Evolutionary conservation across 345 rosid genomes (phyloP).

Genomic region (Eutrema yunnanense): DNA sequence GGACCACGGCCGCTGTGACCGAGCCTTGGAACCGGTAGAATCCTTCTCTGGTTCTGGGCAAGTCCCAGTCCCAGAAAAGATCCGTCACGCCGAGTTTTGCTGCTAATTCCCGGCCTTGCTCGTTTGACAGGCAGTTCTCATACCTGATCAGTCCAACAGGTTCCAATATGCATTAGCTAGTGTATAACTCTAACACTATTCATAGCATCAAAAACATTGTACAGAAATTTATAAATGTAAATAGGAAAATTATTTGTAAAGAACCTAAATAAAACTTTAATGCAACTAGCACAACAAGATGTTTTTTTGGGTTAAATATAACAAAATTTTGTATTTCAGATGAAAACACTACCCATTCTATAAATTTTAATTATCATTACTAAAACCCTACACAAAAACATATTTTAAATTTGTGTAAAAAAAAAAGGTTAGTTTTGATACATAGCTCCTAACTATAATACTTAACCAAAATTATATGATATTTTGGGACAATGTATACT

Average conservation of each 20-base stretch:
- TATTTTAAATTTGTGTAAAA: not conserved
- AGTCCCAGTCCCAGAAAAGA: slow-evolving; percentile 98
- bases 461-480: not conserved
- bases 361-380: not conserved
- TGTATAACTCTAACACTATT: not conserved
- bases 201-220: not conserved
- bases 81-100: slow-evolving; percentile 59
- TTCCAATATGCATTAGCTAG: not conserved
- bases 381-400: not conserved
- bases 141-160: slow-evolving; percentile 12
- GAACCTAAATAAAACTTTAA: not conserved
- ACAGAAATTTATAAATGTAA: not conserved
- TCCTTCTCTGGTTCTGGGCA: slow-evolving; percentile 94
- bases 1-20: slow-evolving; percentile 71
- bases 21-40: slow-evolving; percentile 91
- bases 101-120: slow-evolving; percentile 67
- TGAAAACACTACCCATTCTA: not conserved
- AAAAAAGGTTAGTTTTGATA: not conserved
- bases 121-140: slow-evolving; percentile 65
- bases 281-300: not conserved
- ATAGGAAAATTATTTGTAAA: not conserved
- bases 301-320: not conserved
- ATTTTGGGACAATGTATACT: not conserved
- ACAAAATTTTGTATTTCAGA: not conserved
- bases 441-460: not conserved